Conservation (phyloP, 2,329 filamentous ascomycete genomes). For the Gnomoniopsis sp. region DNA sequence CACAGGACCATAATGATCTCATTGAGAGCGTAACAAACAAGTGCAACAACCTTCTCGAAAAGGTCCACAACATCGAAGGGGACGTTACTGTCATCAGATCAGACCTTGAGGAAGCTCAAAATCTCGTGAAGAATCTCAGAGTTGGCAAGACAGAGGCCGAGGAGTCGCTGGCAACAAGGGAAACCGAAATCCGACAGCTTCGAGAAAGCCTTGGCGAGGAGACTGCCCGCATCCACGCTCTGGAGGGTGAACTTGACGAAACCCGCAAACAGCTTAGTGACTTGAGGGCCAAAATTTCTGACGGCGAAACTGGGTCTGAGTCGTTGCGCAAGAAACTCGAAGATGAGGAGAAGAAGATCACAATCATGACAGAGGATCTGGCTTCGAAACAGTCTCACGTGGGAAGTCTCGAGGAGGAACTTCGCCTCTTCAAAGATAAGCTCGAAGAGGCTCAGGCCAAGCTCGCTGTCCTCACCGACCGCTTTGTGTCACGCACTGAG, state of each 20-base stretch:
- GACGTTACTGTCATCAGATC: slow-evolving; percentile 57
- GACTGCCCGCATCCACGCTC: slow-evolving; percentile 48
- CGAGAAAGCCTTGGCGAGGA: slow-evolving; percentile 52
- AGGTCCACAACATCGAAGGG: slow-evolving; percentile 56
- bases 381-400: slow-evolving; percentile 73
- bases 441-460: slow-evolving; percentile 51
- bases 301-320: slow-evolving; percentile 81
- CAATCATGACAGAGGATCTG: slow-evolving; percentile 65
- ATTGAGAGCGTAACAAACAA: slow-evolving; percentile 57
- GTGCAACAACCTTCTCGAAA: slow-evolving; percentile 57
- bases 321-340: slow-evolving; percentile 70
- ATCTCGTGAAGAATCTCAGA: slow-evolving; percentile 52
- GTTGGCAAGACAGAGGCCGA: slow-evolving; percentile 53
- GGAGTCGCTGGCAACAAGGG: slow-evolving; percentile 49
- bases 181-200: slow-evolving; percentile 48
- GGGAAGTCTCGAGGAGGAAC: slow-evolving; percentile 72
- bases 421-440: slow-evolving; percentile 65
- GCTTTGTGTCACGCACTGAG: slow-evolving; percentile 66
- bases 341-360: slow-evolving; percentile 71
- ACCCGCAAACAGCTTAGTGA: slow-evolving; percentile 66
- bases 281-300: slow-evolving; percentile 69
- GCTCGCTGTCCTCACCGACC: slow-evolving; percentile 47
- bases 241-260: slow-evolving; percentile 58
- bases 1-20: slow-evolving; percentile 55
- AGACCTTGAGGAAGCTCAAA: slow-evolving; percentile 59